Conservation (phyloP, 306 rosid species). For the Leucaena leucocephala region DNA sequence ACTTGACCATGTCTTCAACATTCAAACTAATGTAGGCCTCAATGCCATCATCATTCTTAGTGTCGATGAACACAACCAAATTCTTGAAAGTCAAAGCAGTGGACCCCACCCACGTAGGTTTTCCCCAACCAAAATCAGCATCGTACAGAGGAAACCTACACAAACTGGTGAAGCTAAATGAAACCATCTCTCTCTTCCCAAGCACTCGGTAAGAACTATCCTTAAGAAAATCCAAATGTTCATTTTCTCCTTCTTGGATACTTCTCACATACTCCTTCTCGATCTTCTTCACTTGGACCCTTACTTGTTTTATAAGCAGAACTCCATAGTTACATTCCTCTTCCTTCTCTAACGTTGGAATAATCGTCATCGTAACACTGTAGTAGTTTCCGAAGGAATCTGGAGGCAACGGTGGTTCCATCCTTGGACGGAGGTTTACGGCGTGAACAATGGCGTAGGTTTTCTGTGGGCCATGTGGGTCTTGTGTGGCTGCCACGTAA, state of each 20-base stretch:
- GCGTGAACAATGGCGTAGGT: conserved; percentile 41
- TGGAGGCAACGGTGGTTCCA: conserved; percentile 43
- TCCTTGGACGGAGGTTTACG: conserved; percentile 55
- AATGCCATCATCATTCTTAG: conserved; percentile 46
- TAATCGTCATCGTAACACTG: conserved; percentile 19
- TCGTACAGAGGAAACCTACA: conserved; percentile 61
- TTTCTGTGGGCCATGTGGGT: conserved; percentile 1
- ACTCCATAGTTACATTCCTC: conserved; percentile 7
- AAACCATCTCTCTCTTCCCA: conserved; percentile 36
- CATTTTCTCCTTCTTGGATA: conserved; percentile 20
- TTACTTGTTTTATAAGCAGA: conserved; percentile 25
- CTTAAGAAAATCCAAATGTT: conserved; percentile 30
- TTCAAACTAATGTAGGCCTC: conserved; percentile 55
- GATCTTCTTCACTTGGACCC: conserved; percentile 42
- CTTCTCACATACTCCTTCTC: conserved; percentile 36
- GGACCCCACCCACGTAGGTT: conserved; percentile 56
- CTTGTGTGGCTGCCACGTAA: conserved; percentile 42
- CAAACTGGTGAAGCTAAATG: conserved; percentile 47
- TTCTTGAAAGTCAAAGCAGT: conserved; percentile 49
- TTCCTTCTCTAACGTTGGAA: neutral
- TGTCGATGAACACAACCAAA: conserved; percentile 55
- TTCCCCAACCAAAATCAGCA: conserved; percentile 65
- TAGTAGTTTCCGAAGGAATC: conserved; percentile 50
- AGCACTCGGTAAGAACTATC: conserved; percentile 29
- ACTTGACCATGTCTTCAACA: conserved; percentile 53